Base-by-base conservation (phyloP, 2,329 filamentous ascomycete genomes). In the Sporothrix protearum region DNA sequence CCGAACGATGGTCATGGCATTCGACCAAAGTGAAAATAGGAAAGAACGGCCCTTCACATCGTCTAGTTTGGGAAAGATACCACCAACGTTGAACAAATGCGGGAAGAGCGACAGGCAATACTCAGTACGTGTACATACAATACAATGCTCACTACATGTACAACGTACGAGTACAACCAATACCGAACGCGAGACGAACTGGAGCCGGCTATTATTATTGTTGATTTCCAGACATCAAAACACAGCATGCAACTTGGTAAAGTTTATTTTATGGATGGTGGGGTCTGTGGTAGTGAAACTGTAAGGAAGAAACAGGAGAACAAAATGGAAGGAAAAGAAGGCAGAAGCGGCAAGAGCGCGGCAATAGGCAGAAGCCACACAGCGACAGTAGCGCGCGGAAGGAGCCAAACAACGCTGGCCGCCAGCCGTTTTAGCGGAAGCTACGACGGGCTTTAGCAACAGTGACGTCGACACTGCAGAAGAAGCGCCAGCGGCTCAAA, bases 321-420 rank as follows among this genome's bases (percentile, higher is more conserved):
- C 42, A 14, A 64, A 36, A 39, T 19, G 10, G 47, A 47, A 28
- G 45, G 36, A 67, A 39, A 45, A 49, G 51, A 63, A 63, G 14
- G 25, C 2, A 64, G 64, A 55, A 55, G 55, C 36, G 45, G 16
- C 42, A 66, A 53, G 28, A 57, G 8, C 2, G 5, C 2, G 49
- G 55, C 25, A 45, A 33, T 28, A 12, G 39, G 25, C 10, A n/a
- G 61, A 66, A 28, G 9, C 36, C 59, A 42, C 39, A 64, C 33
- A 45, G 16, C 59, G 49, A 53, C 53, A 57, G 57, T 42, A 63
- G 57, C 57, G 57, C 57, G 57, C 33, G 57, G 57, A 63, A 25
- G 57, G 33, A 42, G 33, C 57, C 33, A 63, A 63, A 39, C n/a
- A 61, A 39, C 30, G 57, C 30, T 61, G 57, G 57, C 33, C 10